Base-by-base conservation (phyloP, 1,284 basidiomycete species). In the Tetrapyrgos nigripes region DNA sequence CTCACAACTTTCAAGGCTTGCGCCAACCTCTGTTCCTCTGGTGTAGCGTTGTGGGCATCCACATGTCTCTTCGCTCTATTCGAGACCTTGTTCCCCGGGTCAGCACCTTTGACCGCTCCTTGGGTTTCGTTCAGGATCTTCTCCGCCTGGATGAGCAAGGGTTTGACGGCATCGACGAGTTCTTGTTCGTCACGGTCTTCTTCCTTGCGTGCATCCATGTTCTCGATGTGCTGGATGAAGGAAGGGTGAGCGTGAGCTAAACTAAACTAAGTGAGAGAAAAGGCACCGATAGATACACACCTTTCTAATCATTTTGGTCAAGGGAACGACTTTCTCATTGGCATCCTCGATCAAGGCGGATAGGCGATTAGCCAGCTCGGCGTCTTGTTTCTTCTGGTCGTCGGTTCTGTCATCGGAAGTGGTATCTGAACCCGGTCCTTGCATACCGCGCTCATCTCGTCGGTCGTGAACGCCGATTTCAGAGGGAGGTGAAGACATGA, bases 1-100 rank as follows among this genome's bases (percentile, higher is more conserved):
- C 70, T 60, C 53, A 75, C 73, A 9, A 72, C 64, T 67, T 76
- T 74, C 58, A 79, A 57, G n/a, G 74, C 71, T 59, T 76, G 74
- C 3, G 77, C 75, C 37, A 79, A 72, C 13, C 75, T 69, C 50
- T 76, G 73, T 58, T 78, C 76, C 52, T 77, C 71, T 3, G 75
- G 73, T 6, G 74, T 68, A 11, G 76, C 76, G 33, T 69, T 70
- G 58, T 76, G 74, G 35, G 73, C 71, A 33, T 68, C 64, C 61
- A 64, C 61, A 48, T 75, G 71, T n/a, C 72, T 62, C 62, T 71
- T 72, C 10, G 76, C 76, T 45, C 67, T 66, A 56, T 74, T 72
- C 27, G 70, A 65, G 28, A 77, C 62, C 21, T 68, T 68, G 35
- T 72, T 70, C 40, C 75, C 76, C 4, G 66, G 58, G 35, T 60